Conservation (phyloP, 2,329 filamentous ascomycete genomes). For the Elsinoe batatas region DNA sequence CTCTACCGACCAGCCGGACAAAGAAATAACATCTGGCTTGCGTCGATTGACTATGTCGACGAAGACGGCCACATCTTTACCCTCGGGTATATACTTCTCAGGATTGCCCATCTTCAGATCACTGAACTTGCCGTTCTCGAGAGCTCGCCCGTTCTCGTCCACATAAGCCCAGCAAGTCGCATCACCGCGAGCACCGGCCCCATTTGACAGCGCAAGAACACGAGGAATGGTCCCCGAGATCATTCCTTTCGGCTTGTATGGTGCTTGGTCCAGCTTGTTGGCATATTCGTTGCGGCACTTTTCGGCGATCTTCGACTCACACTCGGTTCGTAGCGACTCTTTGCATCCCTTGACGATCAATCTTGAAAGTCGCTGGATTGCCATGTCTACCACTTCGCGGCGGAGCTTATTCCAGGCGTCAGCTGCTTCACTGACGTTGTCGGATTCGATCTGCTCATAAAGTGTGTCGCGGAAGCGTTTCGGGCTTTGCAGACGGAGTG, state of each 20-base stretch:
- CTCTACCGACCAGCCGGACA: conserved; percentile 82
- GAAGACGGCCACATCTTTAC: conserved; percentile 57
- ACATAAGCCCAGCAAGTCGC: conserved; percentile 86
- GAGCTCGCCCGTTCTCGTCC: conserved; percentile 79
- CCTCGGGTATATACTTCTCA: conserved; percentile 58
- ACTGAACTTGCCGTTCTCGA: conserved; percentile 79
- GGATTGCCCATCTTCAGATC: conserved; percentile 60
- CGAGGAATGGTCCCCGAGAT: conserved; percentile 78
- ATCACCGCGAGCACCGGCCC: conserved; percentile 68
- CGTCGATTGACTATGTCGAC: conserved; percentile 69
- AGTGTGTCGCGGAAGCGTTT: conserved; percentile 67
- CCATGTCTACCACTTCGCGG: conserved; percentile 71
- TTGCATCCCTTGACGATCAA: conserved; percentile 88
- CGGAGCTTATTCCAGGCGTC: conserved; percentile 91
- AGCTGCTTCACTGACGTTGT: conserved; percentile 89
- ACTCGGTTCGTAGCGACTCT: conserved; percentile 85
- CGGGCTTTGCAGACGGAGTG: conserved; percentile 65
- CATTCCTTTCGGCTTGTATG: conserved; percentile 91
- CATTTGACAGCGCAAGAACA: conserved; percentile 78
- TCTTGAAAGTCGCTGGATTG: conserved; percentile 70
- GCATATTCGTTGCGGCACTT: conserved; percentile 82
- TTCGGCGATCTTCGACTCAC: conserved; percentile 84
- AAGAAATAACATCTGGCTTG: conserved; percentile 79
- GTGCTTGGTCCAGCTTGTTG: conserved; percentile 85
- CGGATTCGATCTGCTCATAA: conserved; percentile 76